These are phyloP conservation scores for Canavalia ensiformis DNA, from an alignment of 306 rosid genomes.

Conservation along the genomic window DNA sequence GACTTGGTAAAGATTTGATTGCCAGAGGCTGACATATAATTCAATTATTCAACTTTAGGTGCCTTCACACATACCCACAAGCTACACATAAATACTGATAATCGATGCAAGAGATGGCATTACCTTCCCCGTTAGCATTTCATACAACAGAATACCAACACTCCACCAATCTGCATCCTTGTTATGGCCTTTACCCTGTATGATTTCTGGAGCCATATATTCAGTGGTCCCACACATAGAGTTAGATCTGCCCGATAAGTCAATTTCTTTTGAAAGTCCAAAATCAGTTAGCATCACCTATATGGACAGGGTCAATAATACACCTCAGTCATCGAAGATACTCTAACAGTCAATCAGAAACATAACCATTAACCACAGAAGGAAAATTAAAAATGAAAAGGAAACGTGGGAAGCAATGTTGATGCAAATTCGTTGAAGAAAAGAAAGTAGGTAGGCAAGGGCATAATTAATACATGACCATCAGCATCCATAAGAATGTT, in stretches of 20 bases:
- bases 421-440: constrained; percentile 42
- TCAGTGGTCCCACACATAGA: constrained; percentile 96
- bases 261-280: constrained; percentile 94
- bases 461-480: constrained; percentile 78
- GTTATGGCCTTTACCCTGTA: constrained; percentile 89
- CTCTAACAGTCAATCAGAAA: background rate
- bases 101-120: constrained; percentile 33
- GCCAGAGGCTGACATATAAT: background rate
- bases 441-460: constrained; percentile 43
- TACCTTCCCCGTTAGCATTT: constrained; percentile 97
- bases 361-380: background rate
- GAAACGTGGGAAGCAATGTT: background rate
- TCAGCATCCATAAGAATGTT: constrained; percentile 91
- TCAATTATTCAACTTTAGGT: constrained; percentile 13
- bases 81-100: background rate
- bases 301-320: constrained; percentile 3
- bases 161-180: constrained; percentile 99
- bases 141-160: constrained; percentile 85
- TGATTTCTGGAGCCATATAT: constrained; percentile 97
- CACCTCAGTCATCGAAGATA: no score
- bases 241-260: constrained; percentile 83
- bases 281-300: constrained; percentile 97
- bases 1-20: background rate
- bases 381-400: no score
- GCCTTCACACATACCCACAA: constrained; percentile 7